Percentiles rank a stretch among this genome's conserved stretches.
Conservation (phyloP, 495 filamentous ascomycete species). For the Hyphodiscus hymeniophilus region DNA sequence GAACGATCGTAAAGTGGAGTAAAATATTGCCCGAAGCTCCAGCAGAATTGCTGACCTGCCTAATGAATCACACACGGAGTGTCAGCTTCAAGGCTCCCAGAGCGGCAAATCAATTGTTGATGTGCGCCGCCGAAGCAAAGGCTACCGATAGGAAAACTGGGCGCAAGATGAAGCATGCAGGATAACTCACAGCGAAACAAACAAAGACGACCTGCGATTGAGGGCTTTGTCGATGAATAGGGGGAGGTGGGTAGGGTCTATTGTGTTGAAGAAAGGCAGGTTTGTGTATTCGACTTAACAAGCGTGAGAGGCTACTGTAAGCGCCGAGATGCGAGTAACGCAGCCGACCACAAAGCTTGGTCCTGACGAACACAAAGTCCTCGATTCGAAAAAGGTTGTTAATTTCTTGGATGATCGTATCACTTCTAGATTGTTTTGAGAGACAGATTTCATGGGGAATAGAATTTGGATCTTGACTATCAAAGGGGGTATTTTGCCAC, state of each 20-base stretch:
- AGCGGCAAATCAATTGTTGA: neutral
- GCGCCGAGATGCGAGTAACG: neutral
- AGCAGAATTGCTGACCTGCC: slow-evolving; percentile 18
- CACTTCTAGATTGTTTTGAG: too few species aligned
- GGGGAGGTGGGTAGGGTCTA: neutral
- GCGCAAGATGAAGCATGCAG: neutral
- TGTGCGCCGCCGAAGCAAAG: too few species aligned
- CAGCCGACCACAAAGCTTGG: neutral
- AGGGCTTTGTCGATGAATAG: neutral
- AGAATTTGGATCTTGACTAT: too few species aligned
- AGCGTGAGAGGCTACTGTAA: neutral
- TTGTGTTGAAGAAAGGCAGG: neutral
- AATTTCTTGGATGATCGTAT: too few species aligned
- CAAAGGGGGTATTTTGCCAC: too few species aligned
- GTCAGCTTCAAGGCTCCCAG: neutral
- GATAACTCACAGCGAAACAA: neutral
- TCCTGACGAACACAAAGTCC: too few species aligned
- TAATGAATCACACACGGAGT: neutral
- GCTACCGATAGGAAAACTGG: neutral
- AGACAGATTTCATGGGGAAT: too few species aligned
- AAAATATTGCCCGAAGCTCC: neutral
- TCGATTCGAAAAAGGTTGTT: too few species aligned
- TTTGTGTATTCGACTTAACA: too few species aligned
- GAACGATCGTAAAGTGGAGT: neutral
- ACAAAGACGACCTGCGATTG: slow-evolving; percentile 2